Evolutionary conservation across 495 filamentous ascomycete species (phyloP), one percentile per base, ranked within the genome.

Genomic region (Trypethelium eluteriae): DNA sequence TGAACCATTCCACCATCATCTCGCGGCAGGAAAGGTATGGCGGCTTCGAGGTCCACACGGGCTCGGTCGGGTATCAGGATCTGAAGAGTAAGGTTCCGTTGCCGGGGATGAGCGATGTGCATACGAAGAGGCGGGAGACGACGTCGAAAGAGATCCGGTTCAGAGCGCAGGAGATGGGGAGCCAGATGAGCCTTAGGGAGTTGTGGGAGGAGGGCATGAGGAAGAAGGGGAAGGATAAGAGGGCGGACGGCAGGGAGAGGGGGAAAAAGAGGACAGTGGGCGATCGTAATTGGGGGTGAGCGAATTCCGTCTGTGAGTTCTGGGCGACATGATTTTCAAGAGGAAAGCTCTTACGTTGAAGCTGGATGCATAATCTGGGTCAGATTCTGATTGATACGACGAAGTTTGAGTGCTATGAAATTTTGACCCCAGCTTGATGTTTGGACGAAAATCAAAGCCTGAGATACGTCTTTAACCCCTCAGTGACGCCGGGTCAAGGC

Each of bases 1-100:
- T 71, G 47, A 70, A 76, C 38, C 76, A 80, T 68, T 73, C 76
- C n/a, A 66, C 75, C n/a, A 76, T 75, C 38, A 71, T 74, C n/a
- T 69, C 74, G 62, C 72, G 77, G 34, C 76, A 78, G 66, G 70
- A 74, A 10, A 78, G 73, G 62, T 78, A 78, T 61, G 73, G 71
- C 39, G 35, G 64, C 4, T 81, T 79, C 66, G 61, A 34, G 7
- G 25, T 70, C 18, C 69, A 69, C 47, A 68, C 65, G 53, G 69
- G 71, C 49, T 53, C 39, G 2, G 64, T 71, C 47, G 71, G 66
- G 65, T 74, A 76, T 65, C 66, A 71, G 64, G 74, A 75, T 65
- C 62, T 77, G 63, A 66, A 62, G 12, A 70, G 73, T 36, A 59
- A 63, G 6, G 72, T 76, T 34, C 75, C 75, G n/a, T 62, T 64